phyloP scores from a whole-genome alignment of 345 rosid genomes.

The Sapria himalayana region DNA sequence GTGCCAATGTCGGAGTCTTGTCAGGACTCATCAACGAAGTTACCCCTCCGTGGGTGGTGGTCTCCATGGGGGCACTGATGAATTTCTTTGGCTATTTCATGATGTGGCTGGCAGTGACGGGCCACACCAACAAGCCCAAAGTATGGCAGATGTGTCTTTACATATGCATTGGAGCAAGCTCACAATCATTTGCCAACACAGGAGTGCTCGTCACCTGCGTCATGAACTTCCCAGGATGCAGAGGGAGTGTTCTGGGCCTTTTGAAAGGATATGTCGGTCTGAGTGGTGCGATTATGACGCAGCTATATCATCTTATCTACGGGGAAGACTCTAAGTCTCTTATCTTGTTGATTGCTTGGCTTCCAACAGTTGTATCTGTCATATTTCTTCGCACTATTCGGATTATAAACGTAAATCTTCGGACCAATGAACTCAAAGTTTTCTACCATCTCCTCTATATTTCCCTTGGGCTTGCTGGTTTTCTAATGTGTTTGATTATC shows the following conservation, averaged over 20 bases:
- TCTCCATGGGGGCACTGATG: slow-evolving; percentile 15
- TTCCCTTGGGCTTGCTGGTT: slow-evolving; percentile 18
- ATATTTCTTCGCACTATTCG: slow-evolving; percentile 16
- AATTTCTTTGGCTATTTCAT: slow-evolving; percentile 21
- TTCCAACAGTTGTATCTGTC: slow-evolving; percentile 15
- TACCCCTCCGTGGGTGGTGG: slow-evolving; percentile 19
- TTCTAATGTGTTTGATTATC: slow-evolving; percentile 15
- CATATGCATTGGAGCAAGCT: slow-evolving; percentile 15
- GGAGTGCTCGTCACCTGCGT: slow-evolving; percentile 17
- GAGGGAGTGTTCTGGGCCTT: slow-evolving; percentile 16
- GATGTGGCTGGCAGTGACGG: slow-evolving; percentile 20
- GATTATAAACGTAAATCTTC: slow-evolving; percentile 10
- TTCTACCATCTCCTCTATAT: slow-evolving; percentile 15
- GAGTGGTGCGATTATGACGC: slow-evolving; percentile 16
- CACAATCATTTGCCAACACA: slow-evolving; percentile 16
- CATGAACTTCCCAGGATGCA: slow-evolving; percentile 16
- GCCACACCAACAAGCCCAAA: slow-evolving; percentile 9
- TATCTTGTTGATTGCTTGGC: slow-evolving; percentile 20
- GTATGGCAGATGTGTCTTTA: slow-evolving; percentile 22
- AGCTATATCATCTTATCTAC: slow-evolving; percentile 16
- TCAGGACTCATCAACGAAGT: slow-evolving; percentile 16
- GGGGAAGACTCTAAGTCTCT: slow-evolving; percentile 16
- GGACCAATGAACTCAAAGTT: slow-evolving; percentile 12
- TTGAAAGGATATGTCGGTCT: slow-evolving; percentile 19
- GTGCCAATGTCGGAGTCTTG: slow-evolving; percentile 13